Evolutionary conservation across 2,329 filamentous ascomycete genomes (phyloP), one percentile per base, ranked within the genome.

Genomic region (Arthrobotrys entomopaga): DNA sequence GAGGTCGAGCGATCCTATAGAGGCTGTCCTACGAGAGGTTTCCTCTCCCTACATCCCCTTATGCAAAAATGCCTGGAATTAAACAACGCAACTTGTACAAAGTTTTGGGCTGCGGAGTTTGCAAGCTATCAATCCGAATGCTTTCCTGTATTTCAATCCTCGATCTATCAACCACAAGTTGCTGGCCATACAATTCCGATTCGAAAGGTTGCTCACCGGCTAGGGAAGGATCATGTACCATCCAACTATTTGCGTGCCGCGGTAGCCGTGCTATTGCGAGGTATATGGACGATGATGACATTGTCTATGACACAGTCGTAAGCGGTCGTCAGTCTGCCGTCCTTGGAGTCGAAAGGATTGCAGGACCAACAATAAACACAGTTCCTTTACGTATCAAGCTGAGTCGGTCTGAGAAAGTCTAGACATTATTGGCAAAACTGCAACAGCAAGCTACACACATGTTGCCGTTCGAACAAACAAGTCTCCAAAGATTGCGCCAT

Each of bases 291-390:
- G 19, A 6, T 29, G 60, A 76, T 7, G 77, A 78, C 8, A 66
- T 81, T 0, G 29, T 77, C 0, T 83, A 81, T 42, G 80, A 79
- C 0, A 76, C 74, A 4, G 78, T 79, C 0, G 64, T 80, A 0
- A 79, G 79, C 0, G 81, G 81, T 5, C 78, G 81, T 0, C 76
- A 79, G 8, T 76, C 77, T 0, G 71, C 77, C 0, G 60, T 81
- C 1, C 40, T 54, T 3, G 79, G 78, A 6, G 76, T 82, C 0
- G 77, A 79, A 5, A 64, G 75, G 0, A 78, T 81, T 6, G 60
- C 77, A 2, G 81, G 80, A 0, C 80, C 81, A 1, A 79, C 79
- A 0, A 79, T 82, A 29, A 77, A 78, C 11, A 80, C 80, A 2
- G 74, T 82, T 0, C 80, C 80, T 6, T 53, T 80, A 0, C 76